phyloP scores from a whole-genome alignment of 2,329 filamentous ascomycete species.

The Cladophialophora bantiana region DNA sequence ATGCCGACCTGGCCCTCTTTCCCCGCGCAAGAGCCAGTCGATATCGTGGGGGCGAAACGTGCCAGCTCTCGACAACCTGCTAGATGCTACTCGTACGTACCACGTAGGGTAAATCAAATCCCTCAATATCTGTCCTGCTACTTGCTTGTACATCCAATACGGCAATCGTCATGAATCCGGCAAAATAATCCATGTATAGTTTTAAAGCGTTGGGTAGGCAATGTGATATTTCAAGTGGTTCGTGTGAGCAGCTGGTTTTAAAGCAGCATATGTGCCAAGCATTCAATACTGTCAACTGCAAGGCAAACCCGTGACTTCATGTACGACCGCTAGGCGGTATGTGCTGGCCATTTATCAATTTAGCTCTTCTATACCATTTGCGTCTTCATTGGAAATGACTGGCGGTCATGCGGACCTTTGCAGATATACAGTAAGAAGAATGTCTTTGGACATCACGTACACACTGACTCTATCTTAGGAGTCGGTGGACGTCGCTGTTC shows the following conservation, averaged over 20 bases:
- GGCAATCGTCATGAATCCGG: no score
- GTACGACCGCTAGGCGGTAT: not conserved
- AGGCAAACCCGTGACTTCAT: not conserved
- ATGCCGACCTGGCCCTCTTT: no score
- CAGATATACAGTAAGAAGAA: slow-evolving; percentile 61
- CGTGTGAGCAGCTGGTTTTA: not conserved
- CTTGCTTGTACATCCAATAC: no score
- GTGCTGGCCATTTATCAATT: not conserved
- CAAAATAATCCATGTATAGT: no score
- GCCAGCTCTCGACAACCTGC: no score
- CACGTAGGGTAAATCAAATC: no score
- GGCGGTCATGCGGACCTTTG: slow-evolving; percentile 60
- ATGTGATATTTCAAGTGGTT: not conserved
- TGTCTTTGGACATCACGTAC: not conserved
- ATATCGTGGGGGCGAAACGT: no score
- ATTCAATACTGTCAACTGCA: not conserved
- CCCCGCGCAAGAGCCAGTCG: no score
- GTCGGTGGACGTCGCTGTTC: slow-evolving; percentile 71
- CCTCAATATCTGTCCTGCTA: no score
- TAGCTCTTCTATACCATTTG: not conserved
- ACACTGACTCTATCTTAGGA: slow-evolving; percentile 20
- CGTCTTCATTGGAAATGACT: not conserved
- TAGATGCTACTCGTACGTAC: no score
- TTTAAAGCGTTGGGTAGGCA: not conserved
- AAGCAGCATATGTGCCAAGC: slow-evolving; percentile 10